These are phyloP conservation scores for Wallacemonas collosoma DNA, from an alignment of 208 protist species.

Conservation along the genomic window DNA sequence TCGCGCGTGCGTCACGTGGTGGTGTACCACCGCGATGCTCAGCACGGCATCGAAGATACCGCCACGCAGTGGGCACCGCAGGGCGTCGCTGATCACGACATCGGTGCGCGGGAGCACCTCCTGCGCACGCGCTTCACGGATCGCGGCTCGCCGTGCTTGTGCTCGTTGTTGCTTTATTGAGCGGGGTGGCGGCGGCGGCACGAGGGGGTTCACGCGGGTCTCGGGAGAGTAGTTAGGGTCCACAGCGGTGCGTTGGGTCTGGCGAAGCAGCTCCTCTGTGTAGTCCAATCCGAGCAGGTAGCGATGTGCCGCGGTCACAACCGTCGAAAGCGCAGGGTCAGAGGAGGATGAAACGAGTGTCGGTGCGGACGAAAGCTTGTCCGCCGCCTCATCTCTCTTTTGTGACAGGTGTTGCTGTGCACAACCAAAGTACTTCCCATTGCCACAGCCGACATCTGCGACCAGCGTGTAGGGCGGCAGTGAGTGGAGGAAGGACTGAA, in stretches of 20 bases:
- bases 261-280: conserved; percentile 59
- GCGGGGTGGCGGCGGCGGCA: conserved; percentile 9
- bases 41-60: conserved; percentile 80
- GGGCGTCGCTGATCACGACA: conserved; percentile 64
- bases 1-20: conserved; percentile 68
- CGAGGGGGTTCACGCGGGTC: not conserved
- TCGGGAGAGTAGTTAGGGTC: conserved; percentile 41
- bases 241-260: conserved; percentile 43
- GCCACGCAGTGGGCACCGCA: conserved; percentile 56
- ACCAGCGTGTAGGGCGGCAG: conserved; percentile 65
- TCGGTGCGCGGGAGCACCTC: conserved; percentile 50
- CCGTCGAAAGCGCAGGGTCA: not conserved
- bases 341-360: not conserved
- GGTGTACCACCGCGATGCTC: conserved; percentile 91
- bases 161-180: conserved; percentile 6
- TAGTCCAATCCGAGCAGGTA: conserved; percentile 73
- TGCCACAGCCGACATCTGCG: conserved; percentile 87
- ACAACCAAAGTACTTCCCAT: conserved; percentile 86
- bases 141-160: conserved; percentile 6
- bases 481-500: conserved; percentile 63
- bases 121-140: conserved; percentile 8
- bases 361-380: not conserved
- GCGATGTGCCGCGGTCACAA: conserved; percentile 26
- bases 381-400: not conserved
- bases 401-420: conserved; percentile 21